These are phyloP conservation scores for Ceratobasidium theobromae DNA, from an alignment of 1,284 basidiomycete genomes.

Conservation along the genomic window DNA sequence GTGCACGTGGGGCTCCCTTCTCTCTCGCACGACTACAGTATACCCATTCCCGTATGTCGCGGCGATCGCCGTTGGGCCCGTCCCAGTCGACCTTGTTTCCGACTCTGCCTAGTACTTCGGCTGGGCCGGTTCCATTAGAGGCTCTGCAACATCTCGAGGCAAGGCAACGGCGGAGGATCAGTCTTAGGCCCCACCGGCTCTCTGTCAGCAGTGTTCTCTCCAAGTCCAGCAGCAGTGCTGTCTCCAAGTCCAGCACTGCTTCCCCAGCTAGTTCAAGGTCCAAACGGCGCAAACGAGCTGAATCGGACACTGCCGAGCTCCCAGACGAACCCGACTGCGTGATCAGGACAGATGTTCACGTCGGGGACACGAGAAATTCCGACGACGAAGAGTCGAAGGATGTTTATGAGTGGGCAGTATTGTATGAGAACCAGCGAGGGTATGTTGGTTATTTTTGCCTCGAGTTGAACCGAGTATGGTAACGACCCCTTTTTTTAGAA, in stretches of 20 bases:
- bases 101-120: conserved; percentile 7
- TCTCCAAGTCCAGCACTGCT: no score
- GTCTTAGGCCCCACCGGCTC: conserved; percentile 5
- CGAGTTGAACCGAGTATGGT: background rate
- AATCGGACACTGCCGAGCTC: background rate
- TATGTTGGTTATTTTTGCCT: conserved; percentile 42
- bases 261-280: background rate
- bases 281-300: background rate
- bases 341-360: conserved; percentile 11
- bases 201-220: conserved; percentile 4
- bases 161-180: background rate
- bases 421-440: conserved; percentile 82
- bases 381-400: conserved; percentile 30
- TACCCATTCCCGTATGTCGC: conserved; percentile 27
- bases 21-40: conserved; percentile 10
- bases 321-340: conserved; percentile 5
- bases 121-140: conserved; percentile 8
- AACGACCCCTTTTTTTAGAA: conserved; percentile 45
- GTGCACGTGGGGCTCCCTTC: background rate
- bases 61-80: background rate
- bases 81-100: conserved; percentile 5
- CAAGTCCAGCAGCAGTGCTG: background rate
- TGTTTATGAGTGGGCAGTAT: conserved; percentile 68
- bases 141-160: conserved; percentile 14
- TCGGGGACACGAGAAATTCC: conserved; percentile 9